Evolutionary conservation across 2,329 filamentous ascomycete species (phyloP).

Genomic region (Thermochaetoides dissita): DNA sequence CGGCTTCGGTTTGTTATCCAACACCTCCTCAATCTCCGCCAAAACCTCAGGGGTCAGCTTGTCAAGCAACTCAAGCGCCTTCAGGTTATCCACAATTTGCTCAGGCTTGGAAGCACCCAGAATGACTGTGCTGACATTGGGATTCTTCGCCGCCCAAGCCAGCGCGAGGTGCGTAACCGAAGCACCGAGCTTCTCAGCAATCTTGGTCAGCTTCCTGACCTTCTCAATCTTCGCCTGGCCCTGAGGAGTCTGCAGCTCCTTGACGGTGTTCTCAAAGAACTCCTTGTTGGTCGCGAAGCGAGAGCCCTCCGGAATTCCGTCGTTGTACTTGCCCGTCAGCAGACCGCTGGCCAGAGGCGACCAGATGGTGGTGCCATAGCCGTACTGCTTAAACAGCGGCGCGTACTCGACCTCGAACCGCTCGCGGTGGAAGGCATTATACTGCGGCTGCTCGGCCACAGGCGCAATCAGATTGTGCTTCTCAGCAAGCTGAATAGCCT

Average conservation of each 20-base stretch:
- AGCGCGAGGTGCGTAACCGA: slow-evolving; percentile 40
- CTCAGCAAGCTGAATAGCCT: slow-evolving; percentile 40
- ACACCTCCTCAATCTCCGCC: slow-evolving; percentile 37
- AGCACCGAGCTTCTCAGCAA: slow-evolving; percentile 50
- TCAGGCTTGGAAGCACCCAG: slow-evolving; percentile 43
- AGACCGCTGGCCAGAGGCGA: slow-evolving; percentile 41
- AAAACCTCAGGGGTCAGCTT: slow-evolving; percentile 45
- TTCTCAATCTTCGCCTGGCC: slow-evolving; percentile 38
- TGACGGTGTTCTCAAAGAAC: slow-evolving; percentile 37
- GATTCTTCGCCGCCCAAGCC: slow-evolving; percentile 48
- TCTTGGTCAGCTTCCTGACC: slow-evolving; percentile 42
- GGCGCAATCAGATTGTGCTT: slow-evolving; percentile 45
- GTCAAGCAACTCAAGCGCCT: slow-evolving; percentile 36
- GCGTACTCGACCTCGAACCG: slow-evolving; percentile 48
- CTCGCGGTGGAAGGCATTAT: slow-evolving; percentile 48
- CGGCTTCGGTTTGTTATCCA: slow-evolving; percentile 19
- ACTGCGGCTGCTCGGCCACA: slow-evolving; percentile 35
- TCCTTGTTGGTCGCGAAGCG: slow-evolving; percentile 42
- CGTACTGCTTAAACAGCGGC: slow-evolving; percentile 40
- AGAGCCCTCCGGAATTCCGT: slow-evolving; percentile 45
- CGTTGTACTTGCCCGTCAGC: slow-evolving; percentile 50
- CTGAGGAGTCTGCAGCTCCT: slow-evolving; percentile 36
- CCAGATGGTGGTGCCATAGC: slow-evolving; percentile 42
- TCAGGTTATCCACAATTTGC: slow-evolving; percentile 46
- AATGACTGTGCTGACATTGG: slow-evolving; percentile 46